Base-by-base conservation (phyloP, 1,139 yeast genomes). In the Candida neerlandica region DNA sequence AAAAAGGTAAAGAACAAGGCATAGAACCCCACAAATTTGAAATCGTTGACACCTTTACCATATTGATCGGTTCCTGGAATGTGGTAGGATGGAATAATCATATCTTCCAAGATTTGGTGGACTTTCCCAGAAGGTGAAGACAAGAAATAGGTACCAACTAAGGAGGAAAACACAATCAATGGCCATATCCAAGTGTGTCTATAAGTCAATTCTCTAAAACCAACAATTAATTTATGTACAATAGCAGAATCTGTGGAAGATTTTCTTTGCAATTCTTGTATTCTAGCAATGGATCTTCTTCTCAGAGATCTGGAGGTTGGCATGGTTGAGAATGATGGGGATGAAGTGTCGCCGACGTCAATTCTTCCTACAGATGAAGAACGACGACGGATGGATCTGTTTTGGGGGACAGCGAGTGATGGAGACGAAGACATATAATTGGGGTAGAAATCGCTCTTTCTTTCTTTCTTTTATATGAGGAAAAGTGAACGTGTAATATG, bases 1-100 rank as follows among this genome's bases (percentile, higher is more conserved):
- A 85, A 76, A 64, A 94, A 94, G 0, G 97, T 89, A 78, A 94
- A 92, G 59, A 91, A 86, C 42, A 94, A 69, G 75, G 94, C 89
- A 69, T 89, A 86, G 65, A 82, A 91, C 35, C 77, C 77, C 19
- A 92, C 90, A 73, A 92, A 94, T 40, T 78, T 79, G 55, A 91
- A 80, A 68, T 94, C 99, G 59, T 86, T 84, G 44, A 66, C 75
- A 51, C 99, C 99, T 67, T 95, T 94, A 38, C 89, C 97, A 64
- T 92, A 94, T 55, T 75, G 78, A 52, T 77, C 75, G 3, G 84
- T 71, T 10, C 80, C 82, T 32, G 73, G 77, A 41, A 86, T 75
- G 49, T 74, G 75, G 65, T 94, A 91, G 1, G 96, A 85, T 15
- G 89, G 78, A 12, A 81, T 66, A 44, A 92, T 77, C 67, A 89